Percentiles rank a stretch among this genome's conserved stretches.
Evolutionary conservation across 176 grass and related monocot species (phyloP).

Genomic region (Pontederia paniculata): DNA sequence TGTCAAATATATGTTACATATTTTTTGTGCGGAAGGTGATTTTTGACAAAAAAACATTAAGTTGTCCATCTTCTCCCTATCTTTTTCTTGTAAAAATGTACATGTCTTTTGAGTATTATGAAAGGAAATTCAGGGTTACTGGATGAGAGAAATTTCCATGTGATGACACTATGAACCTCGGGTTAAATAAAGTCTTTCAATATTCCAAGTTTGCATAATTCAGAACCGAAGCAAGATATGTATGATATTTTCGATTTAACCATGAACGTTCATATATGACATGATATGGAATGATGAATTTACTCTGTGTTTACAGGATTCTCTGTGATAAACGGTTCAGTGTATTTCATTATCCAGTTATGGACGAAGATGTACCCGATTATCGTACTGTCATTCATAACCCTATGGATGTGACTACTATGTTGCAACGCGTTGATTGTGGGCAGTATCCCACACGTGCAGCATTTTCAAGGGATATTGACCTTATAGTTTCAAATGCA

Average conservation of each 20-base stretch:
- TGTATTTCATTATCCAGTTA: conserved; percentile 82
- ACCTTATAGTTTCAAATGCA: conserved; percentile 86
- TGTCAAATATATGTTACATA: conserved; percentile 3
- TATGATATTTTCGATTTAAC: too few relatives aligned
- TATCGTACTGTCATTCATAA: conserved; percentile 71
- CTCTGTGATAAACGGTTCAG: conserved; percentile 88
- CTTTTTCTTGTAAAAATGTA: too few relatives aligned
- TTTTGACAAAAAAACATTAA: too few relatives aligned
- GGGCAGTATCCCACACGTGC: conserved; percentile 53
- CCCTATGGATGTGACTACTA: conserved; percentile 92
- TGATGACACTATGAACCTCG: too few relatives aligned
- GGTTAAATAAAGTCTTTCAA: too few relatives aligned
- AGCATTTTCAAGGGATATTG: conserved; percentile 75
- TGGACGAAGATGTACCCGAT: conserved; percentile 85
- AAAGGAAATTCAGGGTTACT: too few relatives aligned
- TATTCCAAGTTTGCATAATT: too few relatives aligned
- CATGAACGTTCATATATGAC: too few relatives aligned
- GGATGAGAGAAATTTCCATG: too few relatives aligned
- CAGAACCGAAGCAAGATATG: too few relatives aligned
- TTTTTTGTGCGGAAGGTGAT: neutral
- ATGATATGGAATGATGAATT: neutral
- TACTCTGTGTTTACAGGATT: conserved; percentile 27
- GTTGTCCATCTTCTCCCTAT: too few relatives aligned
- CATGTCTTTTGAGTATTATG: too few relatives aligned
- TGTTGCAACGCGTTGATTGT: conserved; percentile 83